Evolutionary conservation across 768 basidiomycete species (phyloP).

Genomic region (Neoboletus subvelutipes): DNA sequence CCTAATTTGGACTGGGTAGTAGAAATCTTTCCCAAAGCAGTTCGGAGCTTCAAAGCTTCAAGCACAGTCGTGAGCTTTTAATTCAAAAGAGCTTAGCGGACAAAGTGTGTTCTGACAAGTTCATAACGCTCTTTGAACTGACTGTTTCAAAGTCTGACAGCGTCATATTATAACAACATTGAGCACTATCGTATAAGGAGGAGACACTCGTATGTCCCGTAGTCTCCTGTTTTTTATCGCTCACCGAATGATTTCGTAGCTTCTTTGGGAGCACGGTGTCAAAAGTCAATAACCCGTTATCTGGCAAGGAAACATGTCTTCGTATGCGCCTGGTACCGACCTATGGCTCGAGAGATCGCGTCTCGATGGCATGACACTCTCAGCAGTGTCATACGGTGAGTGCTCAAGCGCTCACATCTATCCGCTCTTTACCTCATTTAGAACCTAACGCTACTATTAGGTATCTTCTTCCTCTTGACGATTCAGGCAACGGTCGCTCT

Average conservation of each 20-base stretch:
- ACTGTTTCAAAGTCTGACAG: too few species aligned
- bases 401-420: not conserved
- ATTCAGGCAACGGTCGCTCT: conserved; percentile 17
- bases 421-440: not conserved
- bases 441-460: conserved; percentile 4
- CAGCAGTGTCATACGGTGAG: conserved; percentile 23
- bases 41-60: too few species aligned
- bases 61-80: too few species aligned
- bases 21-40: too few species aligned
- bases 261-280: not conserved
- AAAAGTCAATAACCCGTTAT: not conserved
- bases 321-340: conserved; percentile 18
- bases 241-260: not conserved
- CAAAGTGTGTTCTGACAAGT: too few species aligned
- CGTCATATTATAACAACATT: too few species aligned
- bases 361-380: conserved; percentile 24
- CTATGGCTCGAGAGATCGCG: conserved; percentile 31
- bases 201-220: not conserved
- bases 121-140: too few species aligned
- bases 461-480: conserved; percentile 24
- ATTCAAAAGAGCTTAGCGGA: too few species aligned
- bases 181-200: not conserved
- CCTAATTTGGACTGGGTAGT: too few species aligned
- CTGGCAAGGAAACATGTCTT: conserved; percentile 7
- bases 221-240: not conserved